Evolutionary conservation across 306 rosid genomes (phyloP), one percentile per base, ranked within the genome.

Genomic region (Cucurbita pepo): DNA sequence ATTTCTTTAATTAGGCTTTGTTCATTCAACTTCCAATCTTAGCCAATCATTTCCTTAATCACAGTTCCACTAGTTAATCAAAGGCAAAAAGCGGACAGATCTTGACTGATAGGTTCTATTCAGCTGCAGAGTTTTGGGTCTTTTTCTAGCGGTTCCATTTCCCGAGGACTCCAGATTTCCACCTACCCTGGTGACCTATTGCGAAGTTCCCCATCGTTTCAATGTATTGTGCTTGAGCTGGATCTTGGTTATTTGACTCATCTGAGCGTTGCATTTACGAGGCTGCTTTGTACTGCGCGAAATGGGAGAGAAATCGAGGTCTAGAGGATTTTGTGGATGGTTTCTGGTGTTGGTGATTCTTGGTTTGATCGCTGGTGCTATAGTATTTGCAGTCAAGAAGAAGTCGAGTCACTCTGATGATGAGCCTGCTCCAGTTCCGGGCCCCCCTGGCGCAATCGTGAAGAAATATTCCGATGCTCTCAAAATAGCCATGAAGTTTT

Each of bases 301-400:
- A 75, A 95, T 91, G 97, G 91, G 76, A 57, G 80, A 61, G 60
- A 89, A 85, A 83, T 81, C 89, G 19, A 82, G 64, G 78, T 79
- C 88, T 8, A 64, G 57, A 73, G 96, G 96, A 10, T 90, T 91
- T 45, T 85, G 85, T 5, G 85, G 89, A 14, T 95, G 99, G 97
- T 62, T 81, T 47, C 38, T 91, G 12, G 97, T 86, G 40, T 9
- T 88, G 75, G 10, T 91, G 14, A 60, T 91, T 69, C 75, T 95
- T 52, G 97, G 84, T 30, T 15, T 90, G 48, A 80, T 90, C 10
- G 86, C 80, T 40, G 90, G 83, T 50, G 99, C 86, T 13, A n/a
- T 83, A 65, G 85, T 77, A 18, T 62, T 81, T 38, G 43, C 82
- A 3, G 6, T 91, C 8, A 87, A 70, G 74, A 94, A 86, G 86